phyloP scores from a whole-genome alignment of 129 eudicot genomes.

The Cynara cardunculus region DNA sequence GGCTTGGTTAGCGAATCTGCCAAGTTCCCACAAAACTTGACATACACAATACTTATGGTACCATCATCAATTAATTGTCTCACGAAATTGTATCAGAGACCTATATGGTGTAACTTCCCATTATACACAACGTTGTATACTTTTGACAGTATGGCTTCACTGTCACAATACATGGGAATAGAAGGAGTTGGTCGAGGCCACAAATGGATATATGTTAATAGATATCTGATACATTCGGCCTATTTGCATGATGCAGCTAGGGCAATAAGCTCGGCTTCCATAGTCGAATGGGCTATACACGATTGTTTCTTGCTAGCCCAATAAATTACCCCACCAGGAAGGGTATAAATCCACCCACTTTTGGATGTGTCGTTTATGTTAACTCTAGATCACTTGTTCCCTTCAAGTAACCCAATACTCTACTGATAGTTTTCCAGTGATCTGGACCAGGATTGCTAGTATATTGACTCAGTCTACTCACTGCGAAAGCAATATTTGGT shows the following conservation, averaged over 20 bases:
- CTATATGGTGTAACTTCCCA: too few species aligned
- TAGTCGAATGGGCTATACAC: background rate
- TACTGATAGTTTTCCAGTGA: background rate
- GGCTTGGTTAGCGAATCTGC: too few species aligned
- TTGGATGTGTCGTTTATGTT: background rate
- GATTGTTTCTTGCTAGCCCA: background rate
- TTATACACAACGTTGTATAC: too few species aligned
- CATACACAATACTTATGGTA: too few species aligned
- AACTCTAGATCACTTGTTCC: background rate
- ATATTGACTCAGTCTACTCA: too few species aligned
- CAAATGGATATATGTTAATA: background rate
- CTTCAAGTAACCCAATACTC: background rate
- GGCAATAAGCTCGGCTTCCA: background rate
- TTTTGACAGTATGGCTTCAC: too few species aligned
- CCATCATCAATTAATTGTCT: too few species aligned
- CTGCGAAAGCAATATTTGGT: too few species aligned
- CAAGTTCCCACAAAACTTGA: too few species aligned
- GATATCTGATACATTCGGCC: background rate
- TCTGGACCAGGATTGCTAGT: background rate
- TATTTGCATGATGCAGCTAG: background rate
- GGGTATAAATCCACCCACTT: background rate
- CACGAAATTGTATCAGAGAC: too few species aligned
- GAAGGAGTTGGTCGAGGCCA: background rate
- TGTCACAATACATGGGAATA: too few species aligned
- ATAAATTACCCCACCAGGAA: background rate